These are phyloP conservation scores for Cyclotella sp. DNA, from an alignment of 108 stramenopile genomes.

Conservation along the genomic window DNA sequence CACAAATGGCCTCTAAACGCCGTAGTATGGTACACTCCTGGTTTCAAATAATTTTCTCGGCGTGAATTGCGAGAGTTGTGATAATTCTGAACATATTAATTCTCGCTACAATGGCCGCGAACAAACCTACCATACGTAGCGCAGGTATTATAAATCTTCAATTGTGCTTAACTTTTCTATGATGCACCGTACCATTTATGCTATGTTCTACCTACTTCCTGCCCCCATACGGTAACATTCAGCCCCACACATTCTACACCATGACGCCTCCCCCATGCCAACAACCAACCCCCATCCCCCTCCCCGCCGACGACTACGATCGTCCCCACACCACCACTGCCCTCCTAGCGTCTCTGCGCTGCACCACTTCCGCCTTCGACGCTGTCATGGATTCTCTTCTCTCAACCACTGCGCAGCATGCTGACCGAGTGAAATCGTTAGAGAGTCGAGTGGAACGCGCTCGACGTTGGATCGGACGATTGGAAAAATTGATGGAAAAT, in stretches of 20 bases:
- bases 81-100: no score
- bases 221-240: neutral
- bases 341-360: constrained; percentile 43
- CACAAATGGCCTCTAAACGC: no score
- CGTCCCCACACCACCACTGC: constrained; percentile 39
- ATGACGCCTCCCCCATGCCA: constrained; percentile 1
- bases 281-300: constrained; percentile 37
- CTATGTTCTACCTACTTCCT: neutral
- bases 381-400: constrained; percentile 43
- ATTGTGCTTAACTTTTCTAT: no score
- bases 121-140: no score
- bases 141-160: no score
- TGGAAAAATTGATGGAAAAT: constrained; percentile 31
- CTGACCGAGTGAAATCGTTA: constrained; percentile 18
- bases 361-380: constrained; percentile 48
- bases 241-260: no score
- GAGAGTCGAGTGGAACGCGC: constrained; percentile 23
- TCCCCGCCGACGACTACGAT: constrained; percentile 54
- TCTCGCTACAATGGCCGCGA: no score
- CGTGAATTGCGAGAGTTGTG: no score
- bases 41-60: no score
- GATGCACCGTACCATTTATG: neutral
- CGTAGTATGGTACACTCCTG: no score
- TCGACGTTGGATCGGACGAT: constrained; percentile 21
- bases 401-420: constrained; percentile 12